phyloP scores from a whole-genome alignment of 371 early-diverging fungal genomes.

The Catenaria anguillulae region DNA sequence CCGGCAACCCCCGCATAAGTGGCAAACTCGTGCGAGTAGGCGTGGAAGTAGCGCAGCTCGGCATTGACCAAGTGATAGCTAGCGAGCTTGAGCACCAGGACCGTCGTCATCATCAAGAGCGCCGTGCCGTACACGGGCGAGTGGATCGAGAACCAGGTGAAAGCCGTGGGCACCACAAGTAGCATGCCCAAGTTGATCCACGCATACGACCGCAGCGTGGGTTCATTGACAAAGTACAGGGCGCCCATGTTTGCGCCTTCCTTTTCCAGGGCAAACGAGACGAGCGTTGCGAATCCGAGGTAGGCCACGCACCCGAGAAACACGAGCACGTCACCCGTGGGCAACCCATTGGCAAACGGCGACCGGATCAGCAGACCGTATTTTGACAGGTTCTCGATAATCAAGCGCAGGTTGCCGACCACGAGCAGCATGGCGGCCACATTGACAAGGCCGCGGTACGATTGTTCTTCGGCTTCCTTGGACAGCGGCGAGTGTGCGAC shows the following conservation, averaged over 20 bases:
- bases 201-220: not conserved
- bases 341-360: slow-evolving; percentile 6
- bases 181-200: slow-evolving; percentile 35
- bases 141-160: slow-evolving; percentile 51
- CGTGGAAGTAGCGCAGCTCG: slow-evolving; percentile 37
- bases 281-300: slow-evolving; percentile 33
- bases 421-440: slow-evolving; percentile 59
- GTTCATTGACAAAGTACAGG: not conserved
- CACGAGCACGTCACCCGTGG: slow-evolving; percentile 7
- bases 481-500: slow-evolving; percentile 46
- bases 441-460: slow-evolving; percentile 51
- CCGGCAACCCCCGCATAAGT: slow-evolving; percentile 13
- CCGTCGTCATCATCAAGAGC: slow-evolving; percentile 39
- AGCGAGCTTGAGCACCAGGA: slow-evolving; percentile 61
- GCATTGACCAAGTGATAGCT: slow-evolving; percentile 57
- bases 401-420: slow-evolving; percentile 63
- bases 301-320: slow-evolving; percentile 32
- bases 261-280: slow-evolving; percentile 41
- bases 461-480: slow-evolving; percentile 58
- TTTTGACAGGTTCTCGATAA: slow-evolving; percentile 75
- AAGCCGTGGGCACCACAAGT: slow-evolving; percentile 42
- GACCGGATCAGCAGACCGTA: slow-evolving; percentile 57
- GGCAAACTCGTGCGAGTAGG: slow-evolving; percentile 10
- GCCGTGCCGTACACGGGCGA: slow-evolving; percentile 36
- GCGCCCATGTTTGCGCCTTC: no score